Conservation (phyloP, 371 early-diverging fungal species). For the Mucor irregularis region DNA sequence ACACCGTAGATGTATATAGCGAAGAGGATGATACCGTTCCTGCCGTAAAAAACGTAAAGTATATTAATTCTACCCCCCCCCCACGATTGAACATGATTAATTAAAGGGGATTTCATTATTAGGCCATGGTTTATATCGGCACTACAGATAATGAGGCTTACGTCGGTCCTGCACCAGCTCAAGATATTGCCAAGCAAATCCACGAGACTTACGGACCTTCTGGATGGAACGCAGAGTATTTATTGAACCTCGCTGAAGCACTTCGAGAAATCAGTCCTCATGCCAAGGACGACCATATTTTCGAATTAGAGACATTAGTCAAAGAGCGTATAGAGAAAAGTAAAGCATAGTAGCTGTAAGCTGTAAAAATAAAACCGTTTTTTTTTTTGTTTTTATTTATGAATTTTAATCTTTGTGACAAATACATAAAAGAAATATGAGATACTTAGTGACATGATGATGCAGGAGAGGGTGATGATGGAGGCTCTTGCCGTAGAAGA, state of each 20-base stretch:
- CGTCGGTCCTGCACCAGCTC: slow-evolving; percentile 72
- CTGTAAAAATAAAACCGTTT: too few relatives aligned
- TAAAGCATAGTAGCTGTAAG: too few relatives aligned
- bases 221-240: slow-evolving; percentile 79
- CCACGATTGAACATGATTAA: neutral
- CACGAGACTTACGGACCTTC: slow-evolving; percentile 69
- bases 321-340: slow-evolving; percentile 30
- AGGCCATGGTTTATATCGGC: slow-evolving; percentile 85
- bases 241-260: slow-evolving; percentile 69
- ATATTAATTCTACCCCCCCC: too few relatives aligned
- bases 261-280: slow-evolving; percentile 60
- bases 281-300: slow-evolving; percentile 64
- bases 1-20: slow-evolving; percentile 69
- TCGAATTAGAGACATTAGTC: slow-evolving; percentile 59
- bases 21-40: slow-evolving; percentile 40
- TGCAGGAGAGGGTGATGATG: neutral
- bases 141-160: slow-evolving; percentile 81
- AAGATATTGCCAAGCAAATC: slow-evolving; percentile 76
- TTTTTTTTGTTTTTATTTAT: too few relatives aligned
- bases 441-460: slow-evolving; percentile 4
- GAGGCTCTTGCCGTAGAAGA: neutral
- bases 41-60: slow-evolving; percentile 51
- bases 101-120: neutral
- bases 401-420: neutral
- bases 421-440: slow-evolving; percentile 14